These are phyloP conservation scores for Podospora conica DNA, from an alignment of 495 filamentous ascomycete genomes.

Conservation along the genomic window DNA sequence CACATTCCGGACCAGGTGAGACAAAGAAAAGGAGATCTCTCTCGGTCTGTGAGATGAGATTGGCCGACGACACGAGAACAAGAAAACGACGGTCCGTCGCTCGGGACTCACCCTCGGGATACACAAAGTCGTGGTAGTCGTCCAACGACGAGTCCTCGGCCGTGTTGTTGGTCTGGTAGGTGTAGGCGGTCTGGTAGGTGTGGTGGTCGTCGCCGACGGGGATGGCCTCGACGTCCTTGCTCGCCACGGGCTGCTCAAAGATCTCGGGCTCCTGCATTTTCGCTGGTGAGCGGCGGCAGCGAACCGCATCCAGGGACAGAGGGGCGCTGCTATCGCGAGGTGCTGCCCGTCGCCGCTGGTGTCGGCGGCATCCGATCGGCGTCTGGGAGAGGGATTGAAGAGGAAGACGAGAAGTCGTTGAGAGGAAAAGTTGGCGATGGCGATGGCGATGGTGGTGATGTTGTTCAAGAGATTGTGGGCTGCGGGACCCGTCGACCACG, in stretches of 20 bases:
- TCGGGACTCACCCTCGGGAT: constrained; percentile 28
- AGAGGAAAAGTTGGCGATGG: not conserved
- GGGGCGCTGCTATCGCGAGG: not conserved
- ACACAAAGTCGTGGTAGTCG: constrained; percentile 33
- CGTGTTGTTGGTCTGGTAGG: constrained; percentile 8
- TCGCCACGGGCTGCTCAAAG: constrained; percentile 29
- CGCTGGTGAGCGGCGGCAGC: not conserved
- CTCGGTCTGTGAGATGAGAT: too few relatives aligned
- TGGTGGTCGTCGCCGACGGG: constrained; percentile 16
- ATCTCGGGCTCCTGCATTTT: constrained; percentile 33
- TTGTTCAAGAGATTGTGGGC: too few relatives aligned
- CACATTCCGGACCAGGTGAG: not conserved
- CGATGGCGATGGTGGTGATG: too few relatives aligned
- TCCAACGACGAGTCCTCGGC: constrained; percentile 19
- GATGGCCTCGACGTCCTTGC: constrained; percentile 22
- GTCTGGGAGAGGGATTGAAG: too few relatives aligned
- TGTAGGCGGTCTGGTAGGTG: constrained; percentile 22
- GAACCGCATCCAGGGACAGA: not conserved
- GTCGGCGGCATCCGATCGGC: not conserved
- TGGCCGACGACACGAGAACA: too few relatives aligned
- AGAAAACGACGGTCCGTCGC: not conserved
- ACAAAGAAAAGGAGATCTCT: too few relatives aligned
- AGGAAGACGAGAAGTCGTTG: not conserved
- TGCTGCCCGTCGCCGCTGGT: not conserved
- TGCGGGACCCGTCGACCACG: too few relatives aligned